phyloP scores from a whole-genome alignment of 2,329 filamentous ascomycete species.

The Phaeosphaeriaceae sp. region DNA sequence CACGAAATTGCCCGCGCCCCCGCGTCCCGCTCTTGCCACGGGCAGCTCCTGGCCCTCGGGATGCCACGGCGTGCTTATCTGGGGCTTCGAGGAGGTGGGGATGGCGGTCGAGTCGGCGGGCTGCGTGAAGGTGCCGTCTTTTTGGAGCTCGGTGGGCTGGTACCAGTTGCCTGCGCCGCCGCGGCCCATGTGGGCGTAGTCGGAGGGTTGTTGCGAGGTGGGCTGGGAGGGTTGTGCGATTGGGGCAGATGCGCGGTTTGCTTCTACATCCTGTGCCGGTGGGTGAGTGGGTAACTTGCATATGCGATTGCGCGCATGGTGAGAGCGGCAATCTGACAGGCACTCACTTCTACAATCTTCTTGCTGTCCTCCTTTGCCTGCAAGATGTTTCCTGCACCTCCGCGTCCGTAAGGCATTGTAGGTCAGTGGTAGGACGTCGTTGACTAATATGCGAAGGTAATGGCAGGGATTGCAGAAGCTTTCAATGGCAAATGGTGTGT shows the following conservation, averaged over 20 bases:
- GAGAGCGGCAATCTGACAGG: not conserved
- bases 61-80: conserved; percentile 44
- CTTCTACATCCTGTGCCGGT: conserved; percentile 48
- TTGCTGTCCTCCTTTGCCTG: conserved; percentile 42
- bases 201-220: conserved; percentile 22
- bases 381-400: conserved; percentile 55
- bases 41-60: conserved; percentile 43
- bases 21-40: conserved; percentile 48
- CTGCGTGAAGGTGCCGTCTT: conserved; percentile 49
- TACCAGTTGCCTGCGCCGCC: conserved; percentile 58
- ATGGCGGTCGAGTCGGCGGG: conserved; percentile 36
- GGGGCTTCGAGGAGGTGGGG: conserved; percentile 33
- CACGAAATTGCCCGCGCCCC: conserved; percentile 57
- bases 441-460: not conserved
- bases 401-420: conserved; percentile 50
- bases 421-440: not conserved
- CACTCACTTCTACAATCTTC: conserved; percentile 39
- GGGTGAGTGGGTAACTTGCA: conserved; percentile 2
- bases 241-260: conserved; percentile 36
- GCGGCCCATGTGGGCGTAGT: conserved; percentile 54
- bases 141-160: conserved; percentile 48
- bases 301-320: not conserved
- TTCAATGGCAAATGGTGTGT: not conserved
- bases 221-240: conserved; percentile 13
- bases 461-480: not conserved